Base-by-base conservation (phyloP, 495 filamentous ascomycete genomes). In the Pseudotulostoma volvatum region DNA sequence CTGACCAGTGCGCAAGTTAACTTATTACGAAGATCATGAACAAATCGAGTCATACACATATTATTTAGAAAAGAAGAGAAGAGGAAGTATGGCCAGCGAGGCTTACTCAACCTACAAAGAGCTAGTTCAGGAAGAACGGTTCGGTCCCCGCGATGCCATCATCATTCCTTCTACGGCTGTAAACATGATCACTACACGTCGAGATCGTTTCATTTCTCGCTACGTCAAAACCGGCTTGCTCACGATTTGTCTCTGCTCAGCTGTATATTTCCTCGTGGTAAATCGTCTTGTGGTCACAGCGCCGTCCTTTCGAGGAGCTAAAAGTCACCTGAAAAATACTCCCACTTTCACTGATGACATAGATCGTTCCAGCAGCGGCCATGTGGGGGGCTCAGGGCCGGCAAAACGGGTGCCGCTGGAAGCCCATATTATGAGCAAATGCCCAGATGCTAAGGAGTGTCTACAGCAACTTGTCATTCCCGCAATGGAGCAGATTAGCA, bases 351-450 rank as follows among this genome's bases (percentile, higher is more conserved):
- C 16, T 19, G 11, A 18, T 13, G 1, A 25, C 28, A 7, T 30
- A 21, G 31, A 39, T 33, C 33, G 11, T 33, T 11, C n/a, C 11
- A 28, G 28, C 17, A 17, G 18, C 21, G 20, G 18, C 11, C 11
- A n/a, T 14, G 9, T 41, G 28, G 21, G 30, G 23, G 4, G 8
- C 38, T 14, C 14, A 19, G 9, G 30, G 14, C 2, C n/a, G 8
- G 42, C 40, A 20, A 51, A 45, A 7, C 71, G 64, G 36, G 77
- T 94, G 8, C 77, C 85, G 2, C 63, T 97, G 7, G 90, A 97
- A 51, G 81, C 82, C 39, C 84, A 92, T 51, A 81, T 93, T 43
- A 94, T 93, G 79, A 81, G 78, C 57, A 94, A 96, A 63, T 97
- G 90, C 48, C 90, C 90, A 1, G 84, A 92, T 55, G 80, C 83